These are phyloP conservation scores for Terana coerulea DNA, from an alignment of 768 basidiomycete species.

Conservation along the genomic window DNA sequence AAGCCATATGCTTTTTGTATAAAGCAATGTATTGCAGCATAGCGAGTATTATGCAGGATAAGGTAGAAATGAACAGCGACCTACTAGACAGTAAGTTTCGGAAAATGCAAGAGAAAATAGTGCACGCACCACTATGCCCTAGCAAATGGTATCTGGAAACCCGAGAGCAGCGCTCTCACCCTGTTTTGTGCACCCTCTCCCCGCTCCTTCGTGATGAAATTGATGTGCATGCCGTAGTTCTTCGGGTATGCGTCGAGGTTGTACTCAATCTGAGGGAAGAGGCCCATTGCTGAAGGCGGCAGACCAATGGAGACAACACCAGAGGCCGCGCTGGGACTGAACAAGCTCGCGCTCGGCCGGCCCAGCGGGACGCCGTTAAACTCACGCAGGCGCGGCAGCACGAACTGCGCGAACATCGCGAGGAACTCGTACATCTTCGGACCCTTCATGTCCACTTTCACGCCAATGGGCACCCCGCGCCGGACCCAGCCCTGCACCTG, in stretches of 20 bases:
- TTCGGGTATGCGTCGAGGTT: slow-evolving; percentile 88
- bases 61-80: too few species aligned
- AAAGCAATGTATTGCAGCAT: too few species aligned
- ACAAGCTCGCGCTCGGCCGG: slow-evolving; percentile 61
- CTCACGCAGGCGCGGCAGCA: slow-evolving; percentile 90
- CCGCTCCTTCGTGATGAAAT: slow-evolving; percentile 84
- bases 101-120: too few species aligned
- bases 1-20: too few species aligned
- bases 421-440: slow-evolving; percentile 95
- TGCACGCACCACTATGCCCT: slow-evolving; percentile 30
- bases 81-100: too few species aligned
- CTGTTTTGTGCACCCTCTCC: slow-evolving; percentile 90
- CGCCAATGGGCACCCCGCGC: slow-evolving; percentile 76
- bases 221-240: slow-evolving; percentile 87
- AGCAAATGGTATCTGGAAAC: slow-evolving; percentile 87
- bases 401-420: slow-evolving; percentile 84
- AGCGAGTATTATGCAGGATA: too few species aligned
- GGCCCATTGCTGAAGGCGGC: slow-evolving; percentile 74
- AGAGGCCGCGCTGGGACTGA: slow-evolving; percentile 72
- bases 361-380: slow-evolving; percentile 83
- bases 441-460: slow-evolving; percentile 87
- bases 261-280: slow-evolving; percentile 96
- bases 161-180: slow-evolving; percentile 83
- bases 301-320: slow-evolving; percentile 92
- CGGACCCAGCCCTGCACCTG: slow-evolving; percentile 80